Evolutionary conservation across 1,284 basidiomycete species (phyloP).

Genomic region (Rugosomyces carneus): DNA sequence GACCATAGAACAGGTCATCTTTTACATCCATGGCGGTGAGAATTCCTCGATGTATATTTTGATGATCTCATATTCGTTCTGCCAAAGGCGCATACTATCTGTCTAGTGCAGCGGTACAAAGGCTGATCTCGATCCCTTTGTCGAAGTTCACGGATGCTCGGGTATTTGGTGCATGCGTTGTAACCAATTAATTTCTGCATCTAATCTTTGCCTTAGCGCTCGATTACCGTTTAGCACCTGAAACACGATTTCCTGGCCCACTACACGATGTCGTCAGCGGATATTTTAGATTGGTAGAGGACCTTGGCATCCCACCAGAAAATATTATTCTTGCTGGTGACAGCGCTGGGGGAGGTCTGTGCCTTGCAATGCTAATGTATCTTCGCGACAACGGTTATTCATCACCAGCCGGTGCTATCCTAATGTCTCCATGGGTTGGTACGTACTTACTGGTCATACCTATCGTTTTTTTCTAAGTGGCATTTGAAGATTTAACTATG

Average conservation of each 20-base stretch:
- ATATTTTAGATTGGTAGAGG: conserved; percentile 84
- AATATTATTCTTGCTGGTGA: conserved; percentile 89
- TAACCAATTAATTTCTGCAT: not conserved
- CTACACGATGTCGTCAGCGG: conserved; percentile 87
- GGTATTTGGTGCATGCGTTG: conserved; percentile 73
- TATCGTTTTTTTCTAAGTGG: conserved; percentile 3
- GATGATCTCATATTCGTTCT: conserved; percentile 2
- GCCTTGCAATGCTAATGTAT: conserved; percentile 87
- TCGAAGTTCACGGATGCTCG: conserved; percentile 88
- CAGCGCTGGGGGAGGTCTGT: conserved; percentile 88
- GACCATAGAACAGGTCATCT: conserved; percentile 75
- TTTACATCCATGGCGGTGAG: conserved; percentile 91
- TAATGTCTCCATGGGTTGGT: conserved; percentile 95
- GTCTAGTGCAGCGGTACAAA: conserved; percentile 91
- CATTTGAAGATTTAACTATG: conserved; percentile 76
- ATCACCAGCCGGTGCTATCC: conserved; percentile 74
- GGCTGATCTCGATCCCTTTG: conserved; percentile 87
- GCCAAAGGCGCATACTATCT: conserved; percentile 83
- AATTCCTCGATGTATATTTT: conserved; percentile 3
- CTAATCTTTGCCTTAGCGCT: conserved; percentile 50
- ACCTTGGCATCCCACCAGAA: conserved; percentile 86
- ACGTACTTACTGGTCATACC: conserved; percentile 27
- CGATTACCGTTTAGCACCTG: conserved; percentile 94
- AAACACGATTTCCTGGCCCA: conserved; percentile 90
- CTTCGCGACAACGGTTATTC: conserved; percentile 82